phyloP scores from a whole-genome alignment of 108 stramenopile genomes.

The Aurantiochytrium sp. region DNA sequence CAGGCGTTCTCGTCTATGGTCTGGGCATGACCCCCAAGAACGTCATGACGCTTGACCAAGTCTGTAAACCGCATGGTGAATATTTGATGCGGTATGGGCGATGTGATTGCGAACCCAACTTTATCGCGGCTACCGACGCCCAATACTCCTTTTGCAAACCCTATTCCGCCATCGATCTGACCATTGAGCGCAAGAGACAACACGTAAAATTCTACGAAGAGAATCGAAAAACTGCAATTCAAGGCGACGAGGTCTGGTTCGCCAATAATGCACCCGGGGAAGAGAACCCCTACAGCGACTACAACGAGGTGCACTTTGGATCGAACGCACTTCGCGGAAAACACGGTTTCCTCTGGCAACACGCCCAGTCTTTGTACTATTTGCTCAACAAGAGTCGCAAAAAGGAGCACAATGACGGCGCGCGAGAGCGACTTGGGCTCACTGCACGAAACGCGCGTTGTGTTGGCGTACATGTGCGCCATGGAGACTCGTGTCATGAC shows the following conservation, averaged over 20 bases:
- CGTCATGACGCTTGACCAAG: not conserved
- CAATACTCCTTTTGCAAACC: not conserved
- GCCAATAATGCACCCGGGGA: not conserved
- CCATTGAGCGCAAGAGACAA: not conserved
- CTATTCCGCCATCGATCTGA: not conserved
- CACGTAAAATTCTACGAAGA: not conserved
- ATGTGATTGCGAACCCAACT: not conserved
- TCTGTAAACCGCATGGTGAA: not conserved
- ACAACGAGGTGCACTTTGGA: not conserved
- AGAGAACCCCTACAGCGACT: not conserved
- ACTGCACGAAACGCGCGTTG: not conserved
- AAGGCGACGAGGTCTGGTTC: constrained; percentile 9
- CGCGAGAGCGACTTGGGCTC: not conserved
- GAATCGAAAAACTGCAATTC: not conserved
- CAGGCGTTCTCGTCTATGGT: not conserved
- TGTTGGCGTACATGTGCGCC: not conserved
- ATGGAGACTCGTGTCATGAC: constrained; percentile 6
- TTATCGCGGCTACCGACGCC: not conserved
- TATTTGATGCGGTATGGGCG: not conserved
- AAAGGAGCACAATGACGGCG: not conserved
- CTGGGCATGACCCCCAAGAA: not conserved
- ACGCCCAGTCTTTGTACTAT: not conserved
- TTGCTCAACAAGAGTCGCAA: not conserved
- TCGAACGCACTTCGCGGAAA: not conserved
- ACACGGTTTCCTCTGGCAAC: not conserved